Base-by-base conservation (phyloP, 768 basidiomycete genomes). In the Amanita pseudoporphyria region DNA sequence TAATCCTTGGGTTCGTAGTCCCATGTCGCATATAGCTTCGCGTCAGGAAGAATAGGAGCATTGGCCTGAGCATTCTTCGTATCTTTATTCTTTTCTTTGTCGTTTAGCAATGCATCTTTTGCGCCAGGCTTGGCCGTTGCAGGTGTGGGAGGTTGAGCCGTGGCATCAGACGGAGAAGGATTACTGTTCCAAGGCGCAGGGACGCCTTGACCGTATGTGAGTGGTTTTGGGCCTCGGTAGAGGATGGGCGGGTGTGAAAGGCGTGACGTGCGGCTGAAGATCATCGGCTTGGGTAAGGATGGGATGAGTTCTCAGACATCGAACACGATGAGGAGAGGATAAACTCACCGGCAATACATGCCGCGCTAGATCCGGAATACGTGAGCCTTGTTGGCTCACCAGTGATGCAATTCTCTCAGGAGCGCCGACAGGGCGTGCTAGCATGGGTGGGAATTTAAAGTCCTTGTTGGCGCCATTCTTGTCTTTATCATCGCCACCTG, bases 241-340 rank as follows among this genome's bases (percentile, higher is more conserved):
- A 88, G 71, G 1, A 79, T 72, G 0, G 81, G 75, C 3, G 87
- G 87, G 56, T 87, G 84, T 0, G 70, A 63, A 13, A 90, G 69
- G 3, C 81, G 77, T 7, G 74, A 79, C 9, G 81, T 78, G 16
- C 87, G 77, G 9, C 71, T 63, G 40, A 77, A 61, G 32, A 86
- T 74, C 10, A 78, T 57, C 14, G 76, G 71, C 78, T 84, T 58
- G 53, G 36, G 10, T 10, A 32, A 41, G n/a, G n/a, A n/a, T n/a
- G n/a, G 26, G 3, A 28, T 28, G 26, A 7, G 4, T 28, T 9
- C 45, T 47, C 7, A 18, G 22, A 43, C n/a, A 56, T 28, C 26
- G 21, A 30, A 22, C 7, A 50, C 12, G 46, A 10, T 21, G 47
- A 30, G 26, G 13, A 36, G 48, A 16, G 22, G 18, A 12, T 12